Percentiles rank a stretch among this genome's conserved stretches.
Evolutionary conservation across 306 rosid species (phyloP).

Genomic region (Elaeagnus macrophylla): DNA sequence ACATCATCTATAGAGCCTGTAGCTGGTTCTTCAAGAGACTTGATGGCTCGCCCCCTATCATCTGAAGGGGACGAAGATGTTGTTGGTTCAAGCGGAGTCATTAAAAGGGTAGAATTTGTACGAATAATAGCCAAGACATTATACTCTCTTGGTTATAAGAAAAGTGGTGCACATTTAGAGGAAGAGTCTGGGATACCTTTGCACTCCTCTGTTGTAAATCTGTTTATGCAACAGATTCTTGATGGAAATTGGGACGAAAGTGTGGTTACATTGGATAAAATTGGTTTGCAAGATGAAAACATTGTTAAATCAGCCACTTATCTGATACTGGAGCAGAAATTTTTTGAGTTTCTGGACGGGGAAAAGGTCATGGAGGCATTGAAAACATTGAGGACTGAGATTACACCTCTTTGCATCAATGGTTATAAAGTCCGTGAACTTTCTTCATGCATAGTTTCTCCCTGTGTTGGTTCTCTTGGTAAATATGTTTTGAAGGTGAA

Average conservation of each 20-base stretch:
- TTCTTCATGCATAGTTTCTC: slow-evolving; percentile 10
- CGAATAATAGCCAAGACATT: slow-evolving; percentile 20
- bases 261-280: slow-evolving; percentile 6
- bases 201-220: slow-evolving; percentile 4
- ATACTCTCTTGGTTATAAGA: slow-evolving; percentile 20
- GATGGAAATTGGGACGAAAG: slow-evolving; percentile 22
- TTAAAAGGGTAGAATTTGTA: slow-evolving; percentile 16
- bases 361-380: slow-evolving; percentile 15
- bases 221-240: slow-evolving; percentile 16
- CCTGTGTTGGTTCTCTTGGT: slow-evolving; percentile 5
- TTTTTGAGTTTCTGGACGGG: slow-evolving; percentile 16
- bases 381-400: slow-evolving; percentile 18
- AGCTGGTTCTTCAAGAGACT: slow-evolving; percentile 12
- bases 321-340: slow-evolving; percentile 18
- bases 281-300: slow-evolving; percentile 10
- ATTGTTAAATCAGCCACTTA: slow-evolving; percentile 11
- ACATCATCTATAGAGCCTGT: neutral
- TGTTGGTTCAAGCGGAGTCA: slow-evolving; percentile 11
- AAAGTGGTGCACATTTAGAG: slow-evolving; percentile 21
- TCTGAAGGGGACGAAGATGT: slow-evolving; percentile 13
- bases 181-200: slow-evolving; percentile 23
- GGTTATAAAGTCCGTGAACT: slow-evolving; percentile 9
- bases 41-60: slow-evolving; percentile 16
- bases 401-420: slow-evolving; percentile 17
- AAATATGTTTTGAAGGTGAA: slow-evolving; percentile 10